Evolutionary conservation across 139 green algal species (phyloP), one percentile per base, ranked within the genome.

Genomic region (Chlamydomonas schloesseri): DNA sequence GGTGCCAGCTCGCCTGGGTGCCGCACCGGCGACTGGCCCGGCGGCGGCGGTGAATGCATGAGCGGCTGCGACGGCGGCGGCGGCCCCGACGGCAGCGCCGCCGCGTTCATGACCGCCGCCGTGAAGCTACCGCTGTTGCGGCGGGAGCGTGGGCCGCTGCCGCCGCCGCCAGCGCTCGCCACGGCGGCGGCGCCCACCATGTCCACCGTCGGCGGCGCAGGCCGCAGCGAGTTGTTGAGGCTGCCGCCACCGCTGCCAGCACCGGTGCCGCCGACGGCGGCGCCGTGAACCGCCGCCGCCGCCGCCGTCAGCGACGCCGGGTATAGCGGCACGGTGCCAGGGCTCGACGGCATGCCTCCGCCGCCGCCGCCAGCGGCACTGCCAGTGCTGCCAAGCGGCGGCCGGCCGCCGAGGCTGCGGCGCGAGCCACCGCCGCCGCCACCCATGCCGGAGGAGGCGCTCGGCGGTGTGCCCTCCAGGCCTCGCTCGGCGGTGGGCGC

Each of bases 81-180:
- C 75, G 26, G 23, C 34, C 20, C 24, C 24, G 60, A 72, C 14
- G 24, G 34, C 13, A 50, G 42, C 42, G 42, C 42, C 42, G 42
- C 42, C 42, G 42, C 42, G 42, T 5, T 8, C 42, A 50, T 50
- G 42, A 50, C 42, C 6, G 42, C 42, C 6, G 42, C 42, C 6
- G 42, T 50, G 42, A 50, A 50, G 47, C 23, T 83, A 5, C 28
- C 50, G 80, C 80, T 86, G 80, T 86, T 86, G 46, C 80, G 80
- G 0, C 80, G 67, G 6, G 80, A 78, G 1, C 80, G 46, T 10
- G 46, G 70, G 24, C 47, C 64, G 29, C 37, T 33, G 31, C 26
- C 23, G n/a, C 64, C 64, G 42, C 64, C 62, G 42, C 18, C 65
- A 26, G 9, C 57, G 73, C 42, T 50, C 42, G 42, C 42, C 42